A percentile compares a stretch with the other conserved stretches of the same genome.
These are phyloP conservation scores for Kwoniella europaea DNA, from an alignment of 768 basidiomycete species.

Conservation along the genomic window DNA sequence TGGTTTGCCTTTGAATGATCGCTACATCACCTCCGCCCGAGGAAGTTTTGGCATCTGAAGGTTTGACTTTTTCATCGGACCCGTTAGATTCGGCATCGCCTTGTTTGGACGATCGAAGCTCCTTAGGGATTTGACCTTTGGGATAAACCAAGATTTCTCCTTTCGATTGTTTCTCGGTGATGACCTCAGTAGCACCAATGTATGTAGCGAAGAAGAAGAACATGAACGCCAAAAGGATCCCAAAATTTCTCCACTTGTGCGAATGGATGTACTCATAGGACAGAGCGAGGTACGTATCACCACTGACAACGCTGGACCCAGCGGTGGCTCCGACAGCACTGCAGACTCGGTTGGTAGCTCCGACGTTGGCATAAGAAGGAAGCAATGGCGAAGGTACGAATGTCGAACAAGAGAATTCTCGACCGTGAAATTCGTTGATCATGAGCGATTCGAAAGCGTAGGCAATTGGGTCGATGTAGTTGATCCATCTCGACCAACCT, in stretches of 20 bases:
- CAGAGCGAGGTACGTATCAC: conserved; percentile 29
- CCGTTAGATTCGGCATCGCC: conserved; percentile 43
- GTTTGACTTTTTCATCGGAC: conserved; percentile 20
- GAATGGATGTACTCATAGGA: conserved; percentile 24
- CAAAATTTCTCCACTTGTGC: conserved; percentile 46
- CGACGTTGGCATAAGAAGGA: conserved; percentile 45
- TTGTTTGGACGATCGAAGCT: conserved; percentile 25
- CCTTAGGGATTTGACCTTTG: conserved; percentile 50
- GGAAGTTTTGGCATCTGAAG: conserved; percentile 10
- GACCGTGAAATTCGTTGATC: conserved; percentile 83
- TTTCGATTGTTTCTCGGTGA: conserved; percentile 57
- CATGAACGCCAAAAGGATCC: conserved; percentile 53
- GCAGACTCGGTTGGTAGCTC: conserved; percentile 41
- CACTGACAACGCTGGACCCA: conserved; percentile 52
- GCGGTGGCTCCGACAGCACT: conserved; percentile 46
- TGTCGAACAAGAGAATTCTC: conserved; percentile 61
- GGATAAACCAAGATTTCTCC: conserved; percentile 59
- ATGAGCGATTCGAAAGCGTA: conserved; percentile 79
- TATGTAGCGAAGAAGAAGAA: conserved; percentile 52
- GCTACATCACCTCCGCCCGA: conserved; percentile 22
- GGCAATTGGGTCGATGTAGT: conserved; percentile 73
- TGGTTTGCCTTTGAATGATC: conserved; percentile 56
- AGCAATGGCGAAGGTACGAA: conserved; percentile 47
- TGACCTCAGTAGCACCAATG: conserved; percentile 52
- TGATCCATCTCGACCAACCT: conserved; percentile 62